Evolutionary conservation across 129 eudicot genomes (phyloP).

Genomic region (Tagetes erecta): DNA sequence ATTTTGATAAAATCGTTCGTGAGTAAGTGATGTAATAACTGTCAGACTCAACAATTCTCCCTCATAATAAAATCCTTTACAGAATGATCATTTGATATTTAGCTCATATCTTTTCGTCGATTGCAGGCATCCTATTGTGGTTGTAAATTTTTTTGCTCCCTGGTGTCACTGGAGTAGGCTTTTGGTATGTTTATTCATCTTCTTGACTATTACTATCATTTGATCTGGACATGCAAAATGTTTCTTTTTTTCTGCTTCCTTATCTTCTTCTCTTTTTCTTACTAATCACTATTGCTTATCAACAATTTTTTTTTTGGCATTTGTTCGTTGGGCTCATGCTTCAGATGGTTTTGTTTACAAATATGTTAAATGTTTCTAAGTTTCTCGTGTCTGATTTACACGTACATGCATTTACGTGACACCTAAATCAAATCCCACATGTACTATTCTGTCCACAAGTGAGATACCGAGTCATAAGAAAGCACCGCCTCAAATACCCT

Average conservation of each 20-base stretch:
- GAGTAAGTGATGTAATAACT: slow-evolving; percentile 50
- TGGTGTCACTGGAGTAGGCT: slow-evolving; percentile 94
- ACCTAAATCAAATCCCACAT: background rate
- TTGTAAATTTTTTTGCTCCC: slow-evolving; percentile 86
- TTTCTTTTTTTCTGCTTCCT: background rate
- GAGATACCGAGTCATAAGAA: background rate
- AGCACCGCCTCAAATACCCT: background rate
- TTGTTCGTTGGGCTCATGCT: background rate
- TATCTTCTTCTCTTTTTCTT: background rate
- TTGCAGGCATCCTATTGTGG: slow-evolving; percentile 71
- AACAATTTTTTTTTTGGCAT: background rate
- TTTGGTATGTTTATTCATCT: slow-evolving; percentile 48
- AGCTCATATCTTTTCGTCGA: slow-evolving; percentile 14
- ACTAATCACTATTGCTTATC: background rate
- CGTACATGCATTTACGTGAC: background rate
- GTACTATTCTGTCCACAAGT: background rate
- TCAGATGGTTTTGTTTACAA: background rate
- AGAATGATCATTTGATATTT: background rate
- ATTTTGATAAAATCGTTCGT: slow-evolving; percentile 65
- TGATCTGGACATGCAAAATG: background rate
- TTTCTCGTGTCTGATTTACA: background rate
- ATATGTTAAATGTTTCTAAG: background rate
- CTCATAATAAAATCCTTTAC: background rate
- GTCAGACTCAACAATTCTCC: background rate
- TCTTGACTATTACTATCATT: background rate